A percentile compares a stretch with the other conserved stretches of the same genome.
Evolutionary conservation across 176 grass and related monocot genomes (phyloP).

Genomic region (Raddia guianensis): DNA sequence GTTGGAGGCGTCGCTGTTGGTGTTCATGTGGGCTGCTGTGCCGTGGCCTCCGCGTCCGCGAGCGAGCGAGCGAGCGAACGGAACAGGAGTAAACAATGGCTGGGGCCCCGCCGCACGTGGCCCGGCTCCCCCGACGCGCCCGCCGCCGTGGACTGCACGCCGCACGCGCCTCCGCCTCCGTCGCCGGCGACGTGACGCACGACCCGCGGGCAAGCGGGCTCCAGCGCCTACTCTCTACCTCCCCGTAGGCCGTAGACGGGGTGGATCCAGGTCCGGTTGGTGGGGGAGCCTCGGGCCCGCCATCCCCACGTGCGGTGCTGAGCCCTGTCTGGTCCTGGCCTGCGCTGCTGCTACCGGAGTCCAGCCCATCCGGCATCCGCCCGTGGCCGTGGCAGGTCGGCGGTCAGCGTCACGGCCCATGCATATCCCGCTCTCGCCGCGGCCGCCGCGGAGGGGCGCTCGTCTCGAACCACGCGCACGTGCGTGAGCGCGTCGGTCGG

Average conservation of each 20-base stretch:
- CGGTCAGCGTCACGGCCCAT: conserved; percentile 34
- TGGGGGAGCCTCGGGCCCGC: conserved; percentile 35
- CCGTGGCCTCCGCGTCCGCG: conserved; percentile 4
- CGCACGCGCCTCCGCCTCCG: conserved; percentile 30
- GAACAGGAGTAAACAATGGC: background rate
- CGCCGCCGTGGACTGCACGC: conserved; percentile 42
- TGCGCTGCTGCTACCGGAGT: background rate
- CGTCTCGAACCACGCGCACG: background rate
- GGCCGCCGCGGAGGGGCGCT: background rate
- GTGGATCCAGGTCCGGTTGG: conserved; percentile 52
- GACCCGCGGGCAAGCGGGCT: conserved; percentile 33
- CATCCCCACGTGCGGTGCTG: conserved; percentile 58
- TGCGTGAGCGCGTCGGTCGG: background rate
- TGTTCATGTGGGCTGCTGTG: conserved; percentile 23
- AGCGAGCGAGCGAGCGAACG: background rate
- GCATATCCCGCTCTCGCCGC: background rate
- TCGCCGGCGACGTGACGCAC: conserved; percentile 36
- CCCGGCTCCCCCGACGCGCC: conserved; percentile 10
- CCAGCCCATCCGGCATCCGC: background rate
- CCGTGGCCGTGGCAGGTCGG: conserved; percentile 20
- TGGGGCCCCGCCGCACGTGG: conserved; percentile 53
- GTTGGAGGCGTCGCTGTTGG: conserved; percentile 31
- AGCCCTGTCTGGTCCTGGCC: conserved; percentile 14
- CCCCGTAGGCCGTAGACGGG: background rate
- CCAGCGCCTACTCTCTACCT: background rate